Evolutionary conservation across 2,329 filamentous ascomycete species (phyloP).

Genomic region (Pseudofabraea citricarpa): DNA sequence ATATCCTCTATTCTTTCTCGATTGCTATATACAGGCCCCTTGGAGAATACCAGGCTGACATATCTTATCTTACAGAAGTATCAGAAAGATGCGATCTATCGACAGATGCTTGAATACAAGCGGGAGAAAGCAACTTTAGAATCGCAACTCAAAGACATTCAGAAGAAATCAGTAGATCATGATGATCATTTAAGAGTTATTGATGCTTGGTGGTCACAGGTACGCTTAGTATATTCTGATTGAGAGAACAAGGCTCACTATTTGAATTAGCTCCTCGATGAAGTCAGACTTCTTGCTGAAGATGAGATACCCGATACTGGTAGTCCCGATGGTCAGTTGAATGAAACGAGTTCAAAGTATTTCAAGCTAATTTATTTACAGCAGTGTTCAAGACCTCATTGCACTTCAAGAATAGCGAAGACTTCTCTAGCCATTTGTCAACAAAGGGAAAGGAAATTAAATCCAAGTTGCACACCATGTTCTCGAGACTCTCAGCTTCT

Average conservation of each 20-base stretch:
- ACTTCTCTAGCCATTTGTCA: slow-evolving; percentile 79
- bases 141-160: slow-evolving; percentile 72
- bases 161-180: slow-evolving; percentile 74
- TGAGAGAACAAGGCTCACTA: no score
- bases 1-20: slow-evolving; percentile 16
- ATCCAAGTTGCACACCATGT: slow-evolving; percentile 65
- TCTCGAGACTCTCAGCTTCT: slow-evolving; percentile 48
- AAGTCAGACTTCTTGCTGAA: slow-evolving; percentile 55
- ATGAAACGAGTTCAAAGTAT: slow-evolving; percentile 12
- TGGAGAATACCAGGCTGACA: slow-evolving; percentile 32
- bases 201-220: slow-evolving; percentile 93
- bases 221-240: no score
- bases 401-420: slow-evolving; percentile 56
- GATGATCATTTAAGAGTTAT: slow-evolving; percentile 89
- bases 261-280: slow-evolving; percentile 51
- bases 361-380: slow-evolving; percentile 28
- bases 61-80: slow-evolving; percentile 56
- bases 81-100: slow-evolving; percentile 93
- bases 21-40: slow-evolving; percentile 26
- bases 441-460: slow-evolving; percentile 74
- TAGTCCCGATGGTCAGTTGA: slow-evolving; percentile 31
- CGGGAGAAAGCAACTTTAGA: slow-evolving; percentile 81
- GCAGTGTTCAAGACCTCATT: slow-evolving; percentile 54
- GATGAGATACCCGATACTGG: slow-evolving; percentile 40
- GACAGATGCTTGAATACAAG: slow-evolving; percentile 98